Evolutionary conservation across 2,329 filamentous ascomycete genomes (phyloP), one percentile per base, ranked within the genome.

Genomic region (Colletotrichum musicola): DNA sequence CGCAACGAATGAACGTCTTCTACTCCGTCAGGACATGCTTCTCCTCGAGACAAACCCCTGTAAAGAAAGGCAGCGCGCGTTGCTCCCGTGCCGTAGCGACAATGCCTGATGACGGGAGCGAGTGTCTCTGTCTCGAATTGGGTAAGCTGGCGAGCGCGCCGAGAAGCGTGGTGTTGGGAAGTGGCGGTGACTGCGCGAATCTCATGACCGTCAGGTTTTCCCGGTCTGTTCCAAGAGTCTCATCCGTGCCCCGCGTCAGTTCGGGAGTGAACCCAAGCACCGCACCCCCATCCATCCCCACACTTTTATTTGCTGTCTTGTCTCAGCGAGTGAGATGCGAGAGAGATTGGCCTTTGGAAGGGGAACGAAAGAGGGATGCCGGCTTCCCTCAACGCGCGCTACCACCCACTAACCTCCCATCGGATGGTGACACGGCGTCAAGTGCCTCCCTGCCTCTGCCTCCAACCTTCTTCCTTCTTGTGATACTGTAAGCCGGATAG

Each of bases 111-210:
- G 3, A 30, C 38, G 49, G 35, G 50, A 51, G 25, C 30, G 55
- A 38, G 20, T 22, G 38, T 13, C 30, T 25, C 51, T 61, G 55
- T 18, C 35, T 56, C 44, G 27, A 42, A 55, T 30, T 14, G 25
- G 49, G 61, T 30, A 65, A 49, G n/a, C 42, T 60, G n/a, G 55
- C 12, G 57, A 14, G 55, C 16, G 14, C 42, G 49, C 62, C 55
- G 49, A 60, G 62, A 25, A 22, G 42, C 7, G 56, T 18, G 35
- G 14, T 46, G 25, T 18, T 35, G 55, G 20, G 42, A 69, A 69
- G 62, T 69, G 66, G 66, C 66, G 66, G 66, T 69, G 66, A 69
- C 65, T 68, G 49, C 62, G 55, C 53, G 53, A 69, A 69, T 65
- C 62, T 69, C 55, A 66, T 69, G 56, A 69, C 50, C 54, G 56